These are phyloP conservation scores for Fusarium sp. DNA, from an alignment of 2,329 filamentous ascomycete species.

Conservation along the genomic window DNA sequence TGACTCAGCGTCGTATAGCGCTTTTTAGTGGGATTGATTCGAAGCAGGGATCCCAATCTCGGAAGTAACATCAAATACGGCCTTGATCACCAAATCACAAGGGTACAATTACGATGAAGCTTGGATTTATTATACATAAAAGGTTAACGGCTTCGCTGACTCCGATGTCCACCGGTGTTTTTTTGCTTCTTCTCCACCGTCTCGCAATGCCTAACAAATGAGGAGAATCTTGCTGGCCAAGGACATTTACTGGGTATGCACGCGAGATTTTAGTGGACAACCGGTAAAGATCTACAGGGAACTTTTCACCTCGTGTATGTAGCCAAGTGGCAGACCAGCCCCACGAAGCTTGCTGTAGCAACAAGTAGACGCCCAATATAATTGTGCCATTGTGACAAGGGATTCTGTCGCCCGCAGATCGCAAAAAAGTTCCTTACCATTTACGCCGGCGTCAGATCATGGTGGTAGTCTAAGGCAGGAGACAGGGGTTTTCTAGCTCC, in stretches of 20 bases:
- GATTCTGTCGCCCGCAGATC: slow-evolving; percentile 7
- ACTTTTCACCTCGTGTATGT: slow-evolving; percentile 29
- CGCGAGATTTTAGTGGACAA: slow-evolving; percentile 13
- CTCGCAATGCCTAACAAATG: background rate
- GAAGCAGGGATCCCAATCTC: slow-evolving; percentile 5
- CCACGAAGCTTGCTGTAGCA: slow-evolving; percentile 14
- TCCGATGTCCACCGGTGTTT: background rate
- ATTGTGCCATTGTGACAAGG: background rate
- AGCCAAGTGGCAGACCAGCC: slow-evolving; percentile 13
- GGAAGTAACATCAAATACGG: slow-evolving; percentile 10
- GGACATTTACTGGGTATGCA: background rate
- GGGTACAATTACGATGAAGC: background rate
- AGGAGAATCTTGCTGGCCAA: background rate
- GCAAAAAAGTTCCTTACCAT: slow-evolving; percentile 2
- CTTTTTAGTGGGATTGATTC: background rate
- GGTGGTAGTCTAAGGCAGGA: background rate
- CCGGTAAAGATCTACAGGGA: slow-evolving; percentile 15
- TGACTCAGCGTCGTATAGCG: slow-evolving; percentile 7
- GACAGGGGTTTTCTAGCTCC: background rate
- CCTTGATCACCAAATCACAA: slow-evolving; percentile 14
- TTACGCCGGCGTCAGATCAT: slow-evolving; percentile 22
- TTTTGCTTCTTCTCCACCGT: slow-evolving; percentile 8
- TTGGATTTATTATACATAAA: background rate
- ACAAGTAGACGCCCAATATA: background rate
- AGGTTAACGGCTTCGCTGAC: background rate